Conservation (phyloP, 805 yeast genomes). For the Candida nitratophila region DNA sequence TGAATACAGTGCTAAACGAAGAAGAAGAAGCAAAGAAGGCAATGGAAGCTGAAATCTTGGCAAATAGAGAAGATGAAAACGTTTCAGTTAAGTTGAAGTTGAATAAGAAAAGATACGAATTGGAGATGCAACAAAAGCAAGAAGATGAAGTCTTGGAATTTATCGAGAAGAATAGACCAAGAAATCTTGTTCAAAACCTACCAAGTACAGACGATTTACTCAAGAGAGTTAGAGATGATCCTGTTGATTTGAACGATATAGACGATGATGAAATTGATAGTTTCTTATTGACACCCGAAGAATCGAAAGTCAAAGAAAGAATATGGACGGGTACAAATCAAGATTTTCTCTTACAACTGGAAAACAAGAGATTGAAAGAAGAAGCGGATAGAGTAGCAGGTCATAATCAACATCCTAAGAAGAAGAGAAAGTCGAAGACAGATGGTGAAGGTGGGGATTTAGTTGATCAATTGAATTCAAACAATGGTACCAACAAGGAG, state of each 20-base stretch:
- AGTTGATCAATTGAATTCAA: neutral
- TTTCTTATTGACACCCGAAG: constrained; percentile 59
- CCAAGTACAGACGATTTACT: constrained; percentile 56
- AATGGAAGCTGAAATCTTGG: no score
- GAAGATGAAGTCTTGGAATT: constrained; percentile 16
- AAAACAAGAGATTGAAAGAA: constrained; percentile 69
- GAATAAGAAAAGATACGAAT: neutral
- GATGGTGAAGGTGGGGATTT: constrained; percentile 5
- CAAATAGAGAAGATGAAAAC: no score
- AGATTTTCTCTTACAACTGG: constrained; percentile 80
- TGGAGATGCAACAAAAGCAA: neutral
- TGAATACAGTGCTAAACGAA: constrained; percentile 8
- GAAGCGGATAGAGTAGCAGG: constrained; percentile 90
- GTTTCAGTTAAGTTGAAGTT: neutral
- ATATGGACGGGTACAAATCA: constrained; percentile 89
- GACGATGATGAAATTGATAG: constrained; percentile 75
- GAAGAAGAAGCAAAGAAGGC: constrained; percentile 4
- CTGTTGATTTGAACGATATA: constrained; percentile 61
- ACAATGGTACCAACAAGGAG: constrained; percentile 9
- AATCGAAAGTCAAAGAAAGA: constrained; percentile 64
- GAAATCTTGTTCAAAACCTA: constrained; percentile 42
- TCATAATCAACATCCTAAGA: constrained; percentile 46
- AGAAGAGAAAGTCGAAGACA: constrained; percentile 29
- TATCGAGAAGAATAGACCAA: constrained; percentile 43
- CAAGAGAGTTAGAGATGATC: constrained; percentile 48